Conservation (phyloP, 495 filamentous ascomycete genomes). For the Delitschia confertaspora region DNA sequence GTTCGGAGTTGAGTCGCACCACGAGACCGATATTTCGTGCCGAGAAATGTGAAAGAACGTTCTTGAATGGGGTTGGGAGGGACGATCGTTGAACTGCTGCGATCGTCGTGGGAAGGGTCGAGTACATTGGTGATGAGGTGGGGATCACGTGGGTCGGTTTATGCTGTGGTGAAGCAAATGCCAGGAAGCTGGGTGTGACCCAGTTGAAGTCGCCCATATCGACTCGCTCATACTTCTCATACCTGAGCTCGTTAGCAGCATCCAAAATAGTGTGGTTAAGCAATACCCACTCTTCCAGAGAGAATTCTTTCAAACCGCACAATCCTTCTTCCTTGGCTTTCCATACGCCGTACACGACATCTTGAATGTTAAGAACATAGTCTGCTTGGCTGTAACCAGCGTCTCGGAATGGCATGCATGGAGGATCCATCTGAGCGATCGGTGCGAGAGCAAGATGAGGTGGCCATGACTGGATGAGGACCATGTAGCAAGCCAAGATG, state of each 20-base stretch:
- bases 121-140: conserved; percentile 60
- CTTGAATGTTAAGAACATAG: conserved; percentile 87
- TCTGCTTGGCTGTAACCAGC: conserved; percentile 98
- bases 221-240: conserved; percentile 89
- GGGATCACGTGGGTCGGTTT: conserved; percentile 62
- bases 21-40: conserved; percentile 83
- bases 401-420: conserved; percentile 97
- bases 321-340: conserved; percentile 91
- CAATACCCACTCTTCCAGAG: conserved; percentile 70
- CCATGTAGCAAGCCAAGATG: conserved; percentile 92
- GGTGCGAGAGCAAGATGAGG: conserved; percentile 95
- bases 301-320: conserved; percentile 80
- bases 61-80: conserved; percentile 81
- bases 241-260: conserved; percentile 40
- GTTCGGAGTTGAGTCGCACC: conserved; percentile 87
- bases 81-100: conserved; percentile 53
- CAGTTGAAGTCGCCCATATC: conserved; percentile 99
- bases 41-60: conserved; percentile 81
- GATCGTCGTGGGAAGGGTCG: conserved; percentile 58
- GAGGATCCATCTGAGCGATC: conserved; percentile 89
- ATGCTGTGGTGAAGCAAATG: conserved; percentile 90
- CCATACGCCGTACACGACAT: conserved; percentile 98
- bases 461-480: conserved; percentile 97
- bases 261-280: conserved; percentile 2
- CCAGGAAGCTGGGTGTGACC: conserved; percentile 89